These are phyloP conservation scores for Mortierella sp. DNA, from an alignment of 371 early-diverging fungal species.

Conservation along the genomic window DNA sequence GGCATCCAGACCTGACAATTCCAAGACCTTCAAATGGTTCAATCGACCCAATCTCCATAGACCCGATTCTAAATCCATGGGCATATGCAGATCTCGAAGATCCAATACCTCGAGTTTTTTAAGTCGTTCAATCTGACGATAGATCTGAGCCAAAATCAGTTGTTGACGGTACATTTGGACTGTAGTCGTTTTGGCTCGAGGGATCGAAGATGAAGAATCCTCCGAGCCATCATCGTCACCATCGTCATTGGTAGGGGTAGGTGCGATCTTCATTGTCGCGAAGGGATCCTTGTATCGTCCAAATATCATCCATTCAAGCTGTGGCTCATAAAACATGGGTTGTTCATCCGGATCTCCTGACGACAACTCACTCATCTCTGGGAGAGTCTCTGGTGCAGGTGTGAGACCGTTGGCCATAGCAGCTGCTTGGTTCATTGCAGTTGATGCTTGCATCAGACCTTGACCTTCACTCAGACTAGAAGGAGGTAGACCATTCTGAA, in stretches of 20 bases:
- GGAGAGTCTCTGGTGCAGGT: too few relatives aligned
- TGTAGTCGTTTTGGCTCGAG: background rate
- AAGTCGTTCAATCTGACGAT: constrained; percentile 27
- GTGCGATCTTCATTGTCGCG: too few relatives aligned
- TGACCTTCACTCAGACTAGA: background rate
- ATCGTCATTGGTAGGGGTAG: background rate
- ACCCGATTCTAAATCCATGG: constrained; percentile 18
- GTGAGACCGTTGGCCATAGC: background rate
- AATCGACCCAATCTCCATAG: constrained; percentile 21
- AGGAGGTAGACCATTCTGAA: constrained; percentile 13
- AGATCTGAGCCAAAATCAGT: constrained; percentile 17
- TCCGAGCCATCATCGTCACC: background rate
- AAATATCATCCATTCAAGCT: constrained; percentile 24
- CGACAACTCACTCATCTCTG: background rate
- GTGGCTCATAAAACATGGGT: background rate
- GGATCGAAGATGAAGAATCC: background rate
- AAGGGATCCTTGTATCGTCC: constrained; percentile 2
- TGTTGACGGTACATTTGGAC: constrained; percentile 29
- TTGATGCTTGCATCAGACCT: background rate
- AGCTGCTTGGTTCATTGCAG: background rate
- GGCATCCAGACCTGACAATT: constrained; percentile 17
- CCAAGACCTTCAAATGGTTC: constrained; percentile 11
- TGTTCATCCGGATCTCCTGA: background rate
- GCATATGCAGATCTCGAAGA: constrained; percentile 29
- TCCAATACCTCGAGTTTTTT: constrained; percentile 9